Evolutionary conservation across 1,284 basidiomycete genomes (phyloP), one percentile per base, ranked within the genome.

Genomic region (Blastosporella zonata): DNA sequence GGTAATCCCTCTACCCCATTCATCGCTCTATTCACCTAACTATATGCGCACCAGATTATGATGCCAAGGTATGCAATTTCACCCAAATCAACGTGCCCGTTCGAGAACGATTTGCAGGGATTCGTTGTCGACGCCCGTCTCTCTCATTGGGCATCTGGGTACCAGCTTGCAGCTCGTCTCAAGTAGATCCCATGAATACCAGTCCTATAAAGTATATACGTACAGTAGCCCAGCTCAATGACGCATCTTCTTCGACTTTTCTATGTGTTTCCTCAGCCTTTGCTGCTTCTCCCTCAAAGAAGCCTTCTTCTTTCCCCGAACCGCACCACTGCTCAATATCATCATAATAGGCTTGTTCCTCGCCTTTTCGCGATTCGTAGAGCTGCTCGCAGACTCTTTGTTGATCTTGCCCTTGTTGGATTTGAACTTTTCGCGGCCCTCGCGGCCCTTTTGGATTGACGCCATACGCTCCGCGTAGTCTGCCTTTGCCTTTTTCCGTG

Each of bases 391-490:
- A 12, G 71, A 69, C 33, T 75, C 88, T 66, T 90, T 91, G 55
- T 84, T 90, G 71, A 90, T 87, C 75, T 95, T 95, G 29, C 93
- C 93, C 72, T 88, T 93, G 58, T 79, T 68, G 46, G 87, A 90
- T 5, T 93, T 93, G 63, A 87, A 99, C 74, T 97, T 98, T 62
- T 97, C 95, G 43, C 97, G 80, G 0, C 93, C 97, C 67, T 99
- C 95, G 25, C 96, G 81, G 0, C 96, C 96, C 66, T 93, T 89
- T 62, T 89, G 83, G 58, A 99, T 92, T 13, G 85, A 88, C 2
- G 90, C 94, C 71, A 99, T 84, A 18, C 96, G 86, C 66, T 97
- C 96, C 52, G 93, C 93, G 67, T 99, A 98, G 62, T 93, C 90
- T 2, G 90, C 84, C 69, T 98, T 99, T 25, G 79, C 78, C 71